Conservation (phyloP, 176 grass and related monocot genomes). For the Sorghum bicolor region DNA sequence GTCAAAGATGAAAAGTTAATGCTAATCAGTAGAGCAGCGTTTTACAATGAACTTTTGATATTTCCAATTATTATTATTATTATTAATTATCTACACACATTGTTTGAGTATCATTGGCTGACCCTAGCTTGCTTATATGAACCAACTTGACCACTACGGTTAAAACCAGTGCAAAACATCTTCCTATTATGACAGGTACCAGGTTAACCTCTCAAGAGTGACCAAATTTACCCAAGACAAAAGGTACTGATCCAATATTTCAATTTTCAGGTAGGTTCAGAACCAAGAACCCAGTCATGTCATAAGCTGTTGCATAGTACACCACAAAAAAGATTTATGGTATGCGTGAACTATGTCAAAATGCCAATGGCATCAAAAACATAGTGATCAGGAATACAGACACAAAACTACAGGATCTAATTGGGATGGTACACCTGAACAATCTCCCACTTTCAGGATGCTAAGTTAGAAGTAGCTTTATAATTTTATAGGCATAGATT, state of each 20-base stretch:
- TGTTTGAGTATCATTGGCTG: background rate
- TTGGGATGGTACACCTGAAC: background rate
- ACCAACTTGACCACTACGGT: background rate
- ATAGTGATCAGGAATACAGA: constrained; percentile 8
- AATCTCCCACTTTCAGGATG: background rate
- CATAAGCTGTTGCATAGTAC: background rate
- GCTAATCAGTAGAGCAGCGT: background rate
- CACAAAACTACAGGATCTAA: background rate
- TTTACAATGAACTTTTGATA: background rate
- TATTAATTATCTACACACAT: background rate
- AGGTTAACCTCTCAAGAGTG: background rate
- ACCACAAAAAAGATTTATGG: background rate
- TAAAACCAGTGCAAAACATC: background rate
- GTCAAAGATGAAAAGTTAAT: background rate
- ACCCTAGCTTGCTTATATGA: background rate
- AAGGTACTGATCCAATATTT: background rate
- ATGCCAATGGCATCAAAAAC: background rate
- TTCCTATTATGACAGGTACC: background rate
- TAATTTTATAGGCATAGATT: background rate
- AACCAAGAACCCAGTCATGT: constrained; percentile 13
- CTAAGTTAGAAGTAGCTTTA: background rate
- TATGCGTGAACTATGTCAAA: background rate
- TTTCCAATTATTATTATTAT: background rate
- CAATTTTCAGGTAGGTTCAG: background rate
- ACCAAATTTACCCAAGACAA: background rate